phyloP scores from a whole-genome alignment of 1,284 basidiomycete genomes.

The Ceratobasidium theobromae region DNA sequence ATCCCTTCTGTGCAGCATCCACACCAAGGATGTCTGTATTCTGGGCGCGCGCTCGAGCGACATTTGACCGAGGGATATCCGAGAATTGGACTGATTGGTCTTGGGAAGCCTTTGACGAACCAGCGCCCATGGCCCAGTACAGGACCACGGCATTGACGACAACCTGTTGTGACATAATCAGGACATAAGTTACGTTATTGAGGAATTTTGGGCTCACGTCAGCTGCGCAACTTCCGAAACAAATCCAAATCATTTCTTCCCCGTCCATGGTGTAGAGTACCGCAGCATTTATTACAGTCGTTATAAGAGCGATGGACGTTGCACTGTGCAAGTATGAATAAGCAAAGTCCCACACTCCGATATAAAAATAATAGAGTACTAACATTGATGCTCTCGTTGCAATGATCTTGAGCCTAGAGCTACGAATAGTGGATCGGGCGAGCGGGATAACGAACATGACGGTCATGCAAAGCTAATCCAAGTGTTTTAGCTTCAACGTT shows the following conservation, averaged over 20 bases:
- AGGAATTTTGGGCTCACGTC: neutral
- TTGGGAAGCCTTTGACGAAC: too few species aligned
- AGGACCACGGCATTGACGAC: neutral
- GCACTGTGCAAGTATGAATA: neutral
- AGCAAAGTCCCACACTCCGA: too few species aligned
- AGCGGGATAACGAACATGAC: constrained; percentile 14
- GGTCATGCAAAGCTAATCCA: constrained; percentile 1
- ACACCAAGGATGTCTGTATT: too few species aligned
- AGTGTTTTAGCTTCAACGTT: neutral
- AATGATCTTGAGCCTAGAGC: constrained; percentile 1
- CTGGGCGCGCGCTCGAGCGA: too few species aligned
- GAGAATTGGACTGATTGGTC: too few species aligned
- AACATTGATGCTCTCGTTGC: constrained; percentile 3
- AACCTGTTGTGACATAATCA: neutral
- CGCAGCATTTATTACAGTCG: neutral
- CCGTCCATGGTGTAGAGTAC: neutral
- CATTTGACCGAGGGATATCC: too few species aligned
- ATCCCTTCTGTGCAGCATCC: too few species aligned
- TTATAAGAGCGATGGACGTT: neutral
- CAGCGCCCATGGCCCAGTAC: neutral
- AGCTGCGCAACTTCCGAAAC: neutral
- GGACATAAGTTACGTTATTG: neutral
- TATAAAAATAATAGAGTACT: too few species aligned
- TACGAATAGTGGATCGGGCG: constrained; percentile 11
- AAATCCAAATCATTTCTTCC: neutral